phyloP scores from a whole-genome alignment of 2,329 filamentous ascomycete species.

The Plectosphaerella cucumerina region DNA sequence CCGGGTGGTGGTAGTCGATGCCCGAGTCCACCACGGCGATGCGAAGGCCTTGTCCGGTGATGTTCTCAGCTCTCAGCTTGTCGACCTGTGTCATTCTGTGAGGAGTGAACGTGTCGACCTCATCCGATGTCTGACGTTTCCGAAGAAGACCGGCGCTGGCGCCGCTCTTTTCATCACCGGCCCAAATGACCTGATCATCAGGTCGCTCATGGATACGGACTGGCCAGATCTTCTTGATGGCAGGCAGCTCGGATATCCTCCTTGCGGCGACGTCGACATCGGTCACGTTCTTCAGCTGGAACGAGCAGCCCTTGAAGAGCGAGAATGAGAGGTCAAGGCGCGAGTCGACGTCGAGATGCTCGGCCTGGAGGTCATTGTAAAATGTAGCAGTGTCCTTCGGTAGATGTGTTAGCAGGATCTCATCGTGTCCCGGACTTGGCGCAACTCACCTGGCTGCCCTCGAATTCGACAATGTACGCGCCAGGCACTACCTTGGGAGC shows the following conservation, averaged over 20 bases:
- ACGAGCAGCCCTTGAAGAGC: constrained; percentile 19
- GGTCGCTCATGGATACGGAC: constrained; percentile 17
- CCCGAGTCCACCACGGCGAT: constrained; percentile 35
- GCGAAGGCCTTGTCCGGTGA: constrained; percentile 39
- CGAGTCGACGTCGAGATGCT: constrained; percentile 11
- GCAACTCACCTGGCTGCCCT: constrained; percentile 30
- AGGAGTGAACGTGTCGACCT: constrained; percentile 10
- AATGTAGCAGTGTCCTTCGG: constrained; percentile 9
- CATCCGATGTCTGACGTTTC: constrained; percentile 2
- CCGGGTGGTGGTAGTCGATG: constrained; percentile 46
- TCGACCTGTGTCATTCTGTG: constrained; percentile 31
- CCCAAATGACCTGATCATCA: constrained; percentile 33
- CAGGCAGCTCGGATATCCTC: constrained; percentile 16
- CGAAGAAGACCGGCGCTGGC: not conserved
- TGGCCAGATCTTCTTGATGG: constrained; percentile 24
- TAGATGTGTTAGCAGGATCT: not conserved
- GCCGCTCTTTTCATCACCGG: constrained; percentile 18
- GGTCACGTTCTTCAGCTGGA: constrained; percentile 23
- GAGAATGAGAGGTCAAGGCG: constrained; percentile 16
- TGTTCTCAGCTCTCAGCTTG: constrained; percentile 33
- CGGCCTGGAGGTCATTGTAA: constrained; percentile 12
- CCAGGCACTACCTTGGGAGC: constrained; percentile 10
- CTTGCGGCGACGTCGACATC: constrained; percentile 17
- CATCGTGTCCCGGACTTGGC: not conserved
- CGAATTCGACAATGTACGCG: constrained; percentile 20